Percentiles rank a stretch among this genome's conserved stretches.
These are phyloP conservation scores for Aureobasidium sp. DNA, from an alignment of 2,329 filamentous ascomycete species.

Conservation along the genomic window DNA sequence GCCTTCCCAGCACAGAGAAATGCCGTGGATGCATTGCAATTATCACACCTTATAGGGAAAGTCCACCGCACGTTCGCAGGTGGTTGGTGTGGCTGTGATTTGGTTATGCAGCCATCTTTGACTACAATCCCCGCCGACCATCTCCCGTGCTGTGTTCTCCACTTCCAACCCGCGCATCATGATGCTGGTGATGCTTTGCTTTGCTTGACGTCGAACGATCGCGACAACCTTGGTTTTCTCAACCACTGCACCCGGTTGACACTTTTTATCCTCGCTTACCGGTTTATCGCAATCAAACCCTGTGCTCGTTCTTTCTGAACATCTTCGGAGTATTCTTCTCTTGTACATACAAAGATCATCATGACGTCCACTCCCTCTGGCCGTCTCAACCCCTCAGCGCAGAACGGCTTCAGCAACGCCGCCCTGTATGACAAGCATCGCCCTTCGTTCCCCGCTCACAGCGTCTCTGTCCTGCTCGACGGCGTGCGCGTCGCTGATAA, in stretches of 20 bases:
- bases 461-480: conserved; percentile 52
- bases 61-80: background rate
- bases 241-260: background rate
- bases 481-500: conserved; percentile 45
- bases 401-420: conserved; percentile 56
- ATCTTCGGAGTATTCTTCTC: background rate
- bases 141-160: conserved; percentile 3
- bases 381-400: conserved; percentile 27
- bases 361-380: conserved; percentile 6
- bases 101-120: conserved; percentile 4
- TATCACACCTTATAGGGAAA: conserved; percentile 5
- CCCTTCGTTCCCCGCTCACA: conserved; percentile 56
- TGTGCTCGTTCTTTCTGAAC: background rate
- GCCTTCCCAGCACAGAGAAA: background rate
- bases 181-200: conserved; percentile 2
- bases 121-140: background rate
- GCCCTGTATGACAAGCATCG: conserved; percentile 59
- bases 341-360: background rate
- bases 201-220: conserved; percentile 8
- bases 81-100: conserved; percentile 13
- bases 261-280: background rate
- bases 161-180: conserved; percentile 1
- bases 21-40: conserved; percentile 5
- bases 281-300: conserved; percentile 1
- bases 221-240: background rate